phyloP scores from a whole-genome alignment of 2,329 filamentous ascomycete genomes.

The Microcyclospora tardicrescens region DNA sequence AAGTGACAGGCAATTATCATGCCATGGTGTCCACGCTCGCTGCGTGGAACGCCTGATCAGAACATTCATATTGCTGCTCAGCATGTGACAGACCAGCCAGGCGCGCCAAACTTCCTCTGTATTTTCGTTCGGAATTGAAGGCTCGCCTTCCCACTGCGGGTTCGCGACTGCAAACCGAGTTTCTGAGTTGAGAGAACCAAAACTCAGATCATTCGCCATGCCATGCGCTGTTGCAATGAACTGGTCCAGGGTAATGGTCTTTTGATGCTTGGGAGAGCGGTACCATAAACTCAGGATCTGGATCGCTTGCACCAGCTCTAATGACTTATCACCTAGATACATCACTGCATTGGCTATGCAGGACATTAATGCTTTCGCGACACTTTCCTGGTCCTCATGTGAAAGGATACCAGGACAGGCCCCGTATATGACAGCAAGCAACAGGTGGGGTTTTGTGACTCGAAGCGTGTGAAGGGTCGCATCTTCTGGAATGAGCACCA shows the following conservation, averaged over 20 bases:
- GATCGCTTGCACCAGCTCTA: slow-evolving; percentile 72
- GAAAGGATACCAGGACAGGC: slow-evolving; percentile 38
- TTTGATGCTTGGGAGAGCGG: slow-evolving; percentile 63
- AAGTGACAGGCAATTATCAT: slow-evolving; percentile 12
- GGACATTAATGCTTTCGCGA: slow-evolving; percentile 57
- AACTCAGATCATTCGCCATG: slow-evolving; percentile 68
- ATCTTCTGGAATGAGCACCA: slow-evolving; percentile 8
- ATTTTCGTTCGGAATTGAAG: background rate
- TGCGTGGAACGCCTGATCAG: slow-evolving; percentile 3
- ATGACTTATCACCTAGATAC: slow-evolving; percentile 59
- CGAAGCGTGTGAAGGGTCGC: slow-evolving; percentile 7
- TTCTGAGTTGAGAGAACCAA: slow-evolving; percentile 23
- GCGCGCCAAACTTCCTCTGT: slow-evolving; percentile 3
- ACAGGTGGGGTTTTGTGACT: slow-evolving; percentile 34
- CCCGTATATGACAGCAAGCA: slow-evolving; percentile 43
- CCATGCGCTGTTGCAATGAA: slow-evolving; percentile 63
- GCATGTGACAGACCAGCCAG: slow-evolving; percentile 9
- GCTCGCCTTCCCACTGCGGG: background rate
- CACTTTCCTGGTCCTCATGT: slow-evolving; percentile 43
- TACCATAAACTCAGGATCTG: slow-evolving; percentile 68
- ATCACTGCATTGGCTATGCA: slow-evolving; percentile 59
- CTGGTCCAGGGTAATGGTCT: slow-evolving; percentile 78
- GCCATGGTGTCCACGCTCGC: slow-evolving; percentile 10
- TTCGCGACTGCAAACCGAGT: no score
- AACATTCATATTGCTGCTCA: slow-evolving; percentile 2